Conservation (phyloP, 192 early-diverging fungal species). For the Gonapodya sp. region DNA sequence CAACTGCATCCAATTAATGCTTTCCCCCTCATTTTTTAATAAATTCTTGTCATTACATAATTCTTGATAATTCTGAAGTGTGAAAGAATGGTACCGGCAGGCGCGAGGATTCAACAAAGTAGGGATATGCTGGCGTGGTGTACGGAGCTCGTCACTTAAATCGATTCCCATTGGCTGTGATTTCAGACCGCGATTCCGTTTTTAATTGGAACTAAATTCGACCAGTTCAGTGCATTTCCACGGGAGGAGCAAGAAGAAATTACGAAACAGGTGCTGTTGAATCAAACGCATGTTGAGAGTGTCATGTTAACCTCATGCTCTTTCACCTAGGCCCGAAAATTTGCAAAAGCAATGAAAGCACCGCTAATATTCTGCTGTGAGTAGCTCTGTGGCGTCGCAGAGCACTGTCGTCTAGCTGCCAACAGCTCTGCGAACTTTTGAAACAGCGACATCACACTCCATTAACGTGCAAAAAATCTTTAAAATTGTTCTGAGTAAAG, state of each 20-base stretch:
- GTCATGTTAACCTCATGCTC: background rate
- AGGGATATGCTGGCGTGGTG: background rate
- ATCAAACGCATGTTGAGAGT: background rate
- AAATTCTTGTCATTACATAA: too few species aligned
- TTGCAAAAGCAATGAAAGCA: constrained; percentile 88
- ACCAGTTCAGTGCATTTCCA: constrained; percentile 76
- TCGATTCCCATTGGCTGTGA: too few species aligned
- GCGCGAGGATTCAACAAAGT: constrained; percentile 91
- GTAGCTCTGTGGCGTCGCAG: background rate
- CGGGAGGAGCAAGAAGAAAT: constrained; percentile 88
- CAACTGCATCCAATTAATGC: background rate
- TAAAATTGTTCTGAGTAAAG: constrained; percentile 88
- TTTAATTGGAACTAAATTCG: constrained; percentile 92
- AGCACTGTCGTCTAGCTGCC: background rate
- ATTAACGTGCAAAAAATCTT: constrained; percentile 98
- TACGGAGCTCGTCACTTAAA: background rate
- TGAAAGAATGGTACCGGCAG: constrained; percentile 96
- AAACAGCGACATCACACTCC: constrained; percentile 62
- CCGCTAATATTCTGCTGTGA: constrained; percentile 80
- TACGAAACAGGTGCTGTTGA: constrained; percentile 71
- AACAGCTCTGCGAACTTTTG: background rate
- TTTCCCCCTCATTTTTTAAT: background rate
- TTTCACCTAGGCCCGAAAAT: constrained; percentile 57
- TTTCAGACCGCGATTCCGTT: constrained; percentile 81
- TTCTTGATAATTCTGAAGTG: too few species aligned